Conservation (phyloP, 1,139 yeast species). For the Protomyces inouyei region DNA sequence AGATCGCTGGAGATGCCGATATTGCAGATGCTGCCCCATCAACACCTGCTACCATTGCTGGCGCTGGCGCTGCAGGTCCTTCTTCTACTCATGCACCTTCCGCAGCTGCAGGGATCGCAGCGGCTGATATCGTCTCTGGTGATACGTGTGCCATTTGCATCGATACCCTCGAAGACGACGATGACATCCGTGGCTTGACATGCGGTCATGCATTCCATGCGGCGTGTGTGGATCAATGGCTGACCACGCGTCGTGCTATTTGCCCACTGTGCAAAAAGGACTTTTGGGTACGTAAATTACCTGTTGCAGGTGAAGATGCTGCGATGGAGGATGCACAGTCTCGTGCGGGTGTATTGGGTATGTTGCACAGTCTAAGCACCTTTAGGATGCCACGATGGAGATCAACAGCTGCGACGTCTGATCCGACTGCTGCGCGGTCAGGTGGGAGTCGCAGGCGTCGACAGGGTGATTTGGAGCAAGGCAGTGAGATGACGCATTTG, state of each 20-base stretch:
- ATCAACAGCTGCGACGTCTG: not conserved
- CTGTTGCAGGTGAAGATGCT: not conserved
- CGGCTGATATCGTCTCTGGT: conserved; percentile 38
- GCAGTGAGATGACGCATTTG: not conserved
- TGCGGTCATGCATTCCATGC: conserved; percentile 85
- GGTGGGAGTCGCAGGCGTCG: not conserved
- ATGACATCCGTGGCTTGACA: conserved; percentile 62
- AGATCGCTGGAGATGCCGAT: not conserved
- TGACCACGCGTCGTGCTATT: conserved; percentile 67
- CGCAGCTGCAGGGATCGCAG: not conserved
- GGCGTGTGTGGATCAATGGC: conserved; percentile 78
- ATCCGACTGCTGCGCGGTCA: not conserved
- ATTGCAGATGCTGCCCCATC: not conserved
- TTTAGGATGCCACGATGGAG: not conserved
- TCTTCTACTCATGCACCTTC: not conserved
- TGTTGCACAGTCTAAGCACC: not conserved
- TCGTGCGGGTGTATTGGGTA: not conserved
- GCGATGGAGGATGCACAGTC: not conserved
- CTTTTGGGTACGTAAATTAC: conserved; percentile 36
- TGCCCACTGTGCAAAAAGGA: conserved; percentile 76
- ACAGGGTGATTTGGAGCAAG: not conserved
- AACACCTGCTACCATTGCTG: not conserved
- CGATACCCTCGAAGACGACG: conserved; percentile 59
- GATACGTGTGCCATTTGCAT: conserved; percentile 81
- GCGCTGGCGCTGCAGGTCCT: not conserved